Conservation (phyloP, 306 rosid genomes). For the Luffa aegyptiaca region DNA sequence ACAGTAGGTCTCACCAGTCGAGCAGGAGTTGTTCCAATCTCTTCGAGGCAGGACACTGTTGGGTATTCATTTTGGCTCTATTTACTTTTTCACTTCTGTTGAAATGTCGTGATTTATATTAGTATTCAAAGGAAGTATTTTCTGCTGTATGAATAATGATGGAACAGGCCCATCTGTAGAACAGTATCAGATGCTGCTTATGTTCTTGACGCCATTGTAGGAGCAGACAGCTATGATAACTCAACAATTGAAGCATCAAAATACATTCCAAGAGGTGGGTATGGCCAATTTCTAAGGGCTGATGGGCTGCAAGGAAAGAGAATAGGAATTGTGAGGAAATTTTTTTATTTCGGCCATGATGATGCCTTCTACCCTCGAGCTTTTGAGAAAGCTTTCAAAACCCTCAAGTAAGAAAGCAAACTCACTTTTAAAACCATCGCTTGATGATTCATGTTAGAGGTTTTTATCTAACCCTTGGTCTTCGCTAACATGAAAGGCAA, state of each 20-base stretch:
- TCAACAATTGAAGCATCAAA: conserved; percentile 19
- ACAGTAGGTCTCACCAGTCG: background rate
- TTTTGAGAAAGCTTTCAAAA: conserved; percentile 19
- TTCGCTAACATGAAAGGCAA: conserved; percentile 2
- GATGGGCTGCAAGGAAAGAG: conserved; percentile 31
- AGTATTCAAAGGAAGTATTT: background rate
- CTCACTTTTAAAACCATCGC: background rate
- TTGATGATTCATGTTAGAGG: background rate
- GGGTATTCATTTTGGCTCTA: background rate
- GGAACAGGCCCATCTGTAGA: conserved; percentile 30
- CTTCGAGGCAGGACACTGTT: background rate
- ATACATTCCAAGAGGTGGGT: conserved; percentile 34
- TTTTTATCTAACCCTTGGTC: background rate
- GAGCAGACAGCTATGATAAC: conserved; percentile 24
- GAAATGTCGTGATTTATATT: background rate
- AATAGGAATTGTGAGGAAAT: conserved; percentile 23
- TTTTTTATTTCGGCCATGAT: conserved; percentile 7
- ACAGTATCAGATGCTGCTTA: conserved; percentile 33
- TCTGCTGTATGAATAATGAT: background rate
- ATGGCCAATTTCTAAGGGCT: conserved; percentile 11
- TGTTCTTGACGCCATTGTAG: conserved; percentile 46
- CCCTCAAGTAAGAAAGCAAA: conserved; percentile 19
- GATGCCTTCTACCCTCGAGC: background rate
- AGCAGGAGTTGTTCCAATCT: background rate
- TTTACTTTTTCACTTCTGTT: background rate